Conservation (phyloP, 2,329 filamentous ascomycete genomes). For the Phoma sp. region DNA sequence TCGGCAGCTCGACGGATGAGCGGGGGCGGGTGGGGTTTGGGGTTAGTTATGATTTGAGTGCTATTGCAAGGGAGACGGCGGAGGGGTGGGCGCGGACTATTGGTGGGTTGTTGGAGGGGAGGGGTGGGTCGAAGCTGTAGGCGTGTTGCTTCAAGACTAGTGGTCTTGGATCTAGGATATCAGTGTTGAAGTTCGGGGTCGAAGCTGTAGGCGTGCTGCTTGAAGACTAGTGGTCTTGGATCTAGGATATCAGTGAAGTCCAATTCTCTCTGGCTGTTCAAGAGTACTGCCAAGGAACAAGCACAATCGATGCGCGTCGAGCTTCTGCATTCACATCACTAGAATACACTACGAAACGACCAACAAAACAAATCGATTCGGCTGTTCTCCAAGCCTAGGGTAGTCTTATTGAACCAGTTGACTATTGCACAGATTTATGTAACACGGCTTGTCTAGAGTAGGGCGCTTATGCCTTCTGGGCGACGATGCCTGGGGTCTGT, state of each 20-base stretch:
- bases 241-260: too few species aligned
- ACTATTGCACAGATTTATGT: constrained; percentile 52
- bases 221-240: too few species aligned
- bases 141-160: too few species aligned
- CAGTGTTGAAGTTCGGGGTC: not conserved
- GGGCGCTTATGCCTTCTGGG: constrained; percentile 48
- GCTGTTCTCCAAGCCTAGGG: constrained; percentile 36
- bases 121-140: constrained; percentile 7
- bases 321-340: not conserved
- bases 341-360: too few species aligned
- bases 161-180: too few species aligned
- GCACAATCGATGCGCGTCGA: too few species aligned
- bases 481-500: constrained; percentile 43
- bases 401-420: constrained; percentile 44
- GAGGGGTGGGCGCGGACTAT: constrained; percentile 42
- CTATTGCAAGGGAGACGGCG: constrained; percentile 41
- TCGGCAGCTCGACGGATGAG: constrained; percentile 50
- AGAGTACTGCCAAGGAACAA: too few species aligned
- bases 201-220: not conserved
- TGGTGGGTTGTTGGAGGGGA: constrained; percentile 37
- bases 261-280: too few species aligned
- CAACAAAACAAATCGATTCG: constrained; percentile 31
- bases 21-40: constrained; percentile 46
- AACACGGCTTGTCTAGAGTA: constrained; percentile 43
- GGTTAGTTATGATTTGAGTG: constrained; percentile 52